Evolutionary conservation across 2,329 filamentous ascomycete species (phyloP), one percentile per base, ranked within the genome.

Genomic region (Alternaria ventricosa): DNA sequence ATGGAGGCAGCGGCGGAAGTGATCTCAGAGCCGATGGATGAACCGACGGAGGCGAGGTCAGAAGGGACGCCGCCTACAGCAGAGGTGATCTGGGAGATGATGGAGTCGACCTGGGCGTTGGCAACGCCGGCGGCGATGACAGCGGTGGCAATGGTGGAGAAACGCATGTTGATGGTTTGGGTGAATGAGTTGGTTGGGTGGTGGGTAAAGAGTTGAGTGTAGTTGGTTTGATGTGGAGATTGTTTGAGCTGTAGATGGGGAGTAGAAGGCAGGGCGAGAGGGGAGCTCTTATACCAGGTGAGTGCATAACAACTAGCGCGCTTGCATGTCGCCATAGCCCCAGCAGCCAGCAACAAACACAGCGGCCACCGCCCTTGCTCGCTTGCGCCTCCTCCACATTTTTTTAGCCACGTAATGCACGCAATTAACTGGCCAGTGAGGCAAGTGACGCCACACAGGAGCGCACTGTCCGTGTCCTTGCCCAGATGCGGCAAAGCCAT

Each of bases 81-180:
- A 23, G 76, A 77, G 45, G 55, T 62, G 46, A 62, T 28, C 6
- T 36, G 27, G 18, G 71, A 73, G 55, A 72, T 27, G 65, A 71
- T n/a, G 45, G 70, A 73, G 53, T 68, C 62, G 49, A 73, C 28
- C 74, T 78, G 76, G 56, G 75, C 76, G 61, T 68, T 67, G 67
- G 68, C 73, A 56, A 65, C 70, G 60, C 69, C 66, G 61, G 75
- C 75, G 64, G 67, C 75, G 69, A 75, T 63, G 66, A 71, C 66
- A 30, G 70, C 53, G 57, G 71, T 68, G 68, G 77, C 65, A 55
- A 77, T 60, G 70, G 70, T 68, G 65, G 77, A 72, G 75, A 79
- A 79, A 75, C 75, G 76, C 77, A 79, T 79, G 47, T 69, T 77
- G 72, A 70, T 58, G 57, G 54, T 49, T 55, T 36, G 54, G 41